These are phyloP conservation scores for Backusella westeae DNA, from an alignment of 192 early-diverging fungal species.

Conservation along the genomic window DNA sequence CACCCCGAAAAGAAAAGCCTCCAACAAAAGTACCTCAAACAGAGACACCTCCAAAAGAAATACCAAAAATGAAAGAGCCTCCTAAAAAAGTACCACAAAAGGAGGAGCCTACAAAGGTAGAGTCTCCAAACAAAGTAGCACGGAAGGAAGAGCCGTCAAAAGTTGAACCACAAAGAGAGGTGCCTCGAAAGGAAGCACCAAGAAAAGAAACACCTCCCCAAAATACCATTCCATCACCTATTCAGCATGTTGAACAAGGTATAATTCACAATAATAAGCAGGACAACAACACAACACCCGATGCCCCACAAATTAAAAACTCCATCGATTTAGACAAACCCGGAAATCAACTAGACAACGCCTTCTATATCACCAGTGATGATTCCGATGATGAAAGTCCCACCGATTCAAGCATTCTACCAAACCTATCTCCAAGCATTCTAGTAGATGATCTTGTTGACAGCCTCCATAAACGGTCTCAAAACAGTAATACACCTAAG, in stretches of 20 bases:
- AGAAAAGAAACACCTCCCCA: neutral
- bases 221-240: too few relatives aligned
- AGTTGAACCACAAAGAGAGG: neutral
- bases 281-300: neutral
- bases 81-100: too few relatives aligned
- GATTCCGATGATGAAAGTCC: neutral
- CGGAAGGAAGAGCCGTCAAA: too few relatives aligned
- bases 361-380: neutral
- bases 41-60: neutral
- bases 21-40: too few relatives aligned
- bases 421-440: neutral
- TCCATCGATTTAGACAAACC: neutral
- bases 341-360: neutral
- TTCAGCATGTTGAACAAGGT: too few relatives aligned
- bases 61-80: too few relatives aligned
- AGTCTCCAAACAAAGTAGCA: neutral
- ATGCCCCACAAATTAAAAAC: neutral
- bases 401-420: neutral
- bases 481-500: too few relatives aligned
- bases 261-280: neutral
- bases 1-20: too few relatives aligned
- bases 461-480: too few relatives aligned
- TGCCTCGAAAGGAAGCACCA: neutral
- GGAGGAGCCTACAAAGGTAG: neutral
- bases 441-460: neutral